Evolutionary conservation across 176 grass and related monocot genomes (phyloP).

Genomic region (Musa schizocarpa): DNA sequence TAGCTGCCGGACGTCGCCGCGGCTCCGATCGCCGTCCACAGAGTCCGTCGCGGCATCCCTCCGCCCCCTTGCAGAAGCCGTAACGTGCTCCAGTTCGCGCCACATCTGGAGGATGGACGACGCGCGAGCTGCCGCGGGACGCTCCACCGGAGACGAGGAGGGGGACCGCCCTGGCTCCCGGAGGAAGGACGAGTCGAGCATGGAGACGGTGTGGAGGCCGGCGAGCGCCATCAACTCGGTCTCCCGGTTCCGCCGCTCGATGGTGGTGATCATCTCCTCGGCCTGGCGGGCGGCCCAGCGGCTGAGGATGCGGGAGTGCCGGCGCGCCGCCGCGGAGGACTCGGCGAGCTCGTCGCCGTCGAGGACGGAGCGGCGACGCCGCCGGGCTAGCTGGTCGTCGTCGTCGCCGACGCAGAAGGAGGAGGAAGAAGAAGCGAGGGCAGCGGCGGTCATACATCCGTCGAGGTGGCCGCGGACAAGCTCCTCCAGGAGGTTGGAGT

Average conservation of each 20-base stretch:
- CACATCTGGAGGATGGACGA: constrained; percentile 36
- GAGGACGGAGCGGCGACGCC: neutral
- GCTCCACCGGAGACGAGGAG: constrained; percentile 27
- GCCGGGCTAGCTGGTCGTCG: neutral
- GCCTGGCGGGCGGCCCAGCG: constrained; percentile 25
- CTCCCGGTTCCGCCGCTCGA: constrained; percentile 34
- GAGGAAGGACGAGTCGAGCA: constrained; percentile 33
- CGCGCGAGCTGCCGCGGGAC: constrained; percentile 18
- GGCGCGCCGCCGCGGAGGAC: constrained; percentile 6
- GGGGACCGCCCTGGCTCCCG: constrained; percentile 30
- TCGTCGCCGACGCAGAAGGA: neutral
- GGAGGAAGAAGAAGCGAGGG: constrained; percentile 1
- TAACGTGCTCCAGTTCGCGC: constrained; percentile 18
- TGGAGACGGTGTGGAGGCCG: constrained; percentile 39
- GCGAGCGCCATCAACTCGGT: constrained; percentile 35
- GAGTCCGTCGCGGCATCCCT: constrained; percentile 3
- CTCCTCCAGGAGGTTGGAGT: constrained; percentile 24
- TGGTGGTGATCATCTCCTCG: constrained; percentile 28
- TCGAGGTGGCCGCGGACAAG: constrained; percentile 22
- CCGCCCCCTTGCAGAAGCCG: neutral
- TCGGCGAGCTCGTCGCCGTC: constrained; percentile 11
- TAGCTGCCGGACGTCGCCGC: constrained; percentile 17
- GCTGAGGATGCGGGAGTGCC: constrained; percentile 20
- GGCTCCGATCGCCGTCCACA: neutral
- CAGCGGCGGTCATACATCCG: constrained; percentile 17